These are phyloP conservation scores for Styphnolobium japonicum DNA, from an alignment of 306 rosid species.

Conservation along the genomic window DNA sequence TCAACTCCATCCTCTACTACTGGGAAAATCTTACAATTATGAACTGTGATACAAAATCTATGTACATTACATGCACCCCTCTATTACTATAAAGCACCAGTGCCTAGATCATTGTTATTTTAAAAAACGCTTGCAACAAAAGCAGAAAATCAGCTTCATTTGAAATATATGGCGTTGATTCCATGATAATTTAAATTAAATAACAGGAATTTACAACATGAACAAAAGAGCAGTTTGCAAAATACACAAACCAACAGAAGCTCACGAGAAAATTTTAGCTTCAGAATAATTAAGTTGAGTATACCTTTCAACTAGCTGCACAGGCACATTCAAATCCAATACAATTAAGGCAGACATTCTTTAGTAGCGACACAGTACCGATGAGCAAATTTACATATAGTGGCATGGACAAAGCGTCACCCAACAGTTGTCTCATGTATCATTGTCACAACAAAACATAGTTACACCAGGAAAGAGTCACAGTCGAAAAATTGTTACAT, in stretches of 20 bases:
- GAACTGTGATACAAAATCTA: not conserved
- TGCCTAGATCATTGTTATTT: not conserved
- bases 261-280: not conserved
- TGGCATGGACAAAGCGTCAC: not conserved
- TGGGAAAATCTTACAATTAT: not conserved
- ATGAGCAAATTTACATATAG: not conserved
- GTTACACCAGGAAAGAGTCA: not conserved
- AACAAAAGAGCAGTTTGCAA: not conserved
- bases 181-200: not conserved
- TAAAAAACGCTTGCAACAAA: not conserved
- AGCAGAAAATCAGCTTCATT: not conserved
- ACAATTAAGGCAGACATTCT: not conserved
- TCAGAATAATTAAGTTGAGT: too few species aligned
- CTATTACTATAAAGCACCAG: not conserved
- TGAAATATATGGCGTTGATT: not conserved
- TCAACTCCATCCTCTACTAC: not conserved
- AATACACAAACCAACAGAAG: not conserved
- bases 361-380: not conserved
- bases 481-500: not conserved
- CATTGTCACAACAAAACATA: not conserved
- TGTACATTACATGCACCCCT: not conserved
- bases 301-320: not conserved
- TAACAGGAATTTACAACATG: not conserved
- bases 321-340: not conserved
- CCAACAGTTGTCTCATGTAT: not conserved